Percentiles rank a stretch among this genome's conserved stretches.
Evolutionary conservation across 352 stramenopile species (phyloP).

Genomic region (Plasmopara viticola): DNA sequence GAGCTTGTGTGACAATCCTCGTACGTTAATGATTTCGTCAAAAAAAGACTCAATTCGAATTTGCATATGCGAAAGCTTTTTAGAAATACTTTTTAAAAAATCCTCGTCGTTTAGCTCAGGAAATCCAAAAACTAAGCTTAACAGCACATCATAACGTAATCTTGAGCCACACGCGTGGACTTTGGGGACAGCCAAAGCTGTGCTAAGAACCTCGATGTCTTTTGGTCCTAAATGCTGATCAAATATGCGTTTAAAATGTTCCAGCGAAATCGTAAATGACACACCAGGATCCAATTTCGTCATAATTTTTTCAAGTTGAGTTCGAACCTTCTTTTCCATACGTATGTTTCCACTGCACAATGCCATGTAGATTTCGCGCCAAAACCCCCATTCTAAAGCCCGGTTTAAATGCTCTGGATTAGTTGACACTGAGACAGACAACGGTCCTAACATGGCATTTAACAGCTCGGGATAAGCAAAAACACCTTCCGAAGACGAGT

Average conservation of each 20-base stretch:
- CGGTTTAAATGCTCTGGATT: conserved; percentile 4
- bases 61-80: conserved; percentile 20
- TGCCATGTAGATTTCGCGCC: conserved; percentile 25
- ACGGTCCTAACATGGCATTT: conserved; percentile 26
- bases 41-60: conserved; percentile 9
- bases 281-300: conserved; percentile 35
- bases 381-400: conserved; percentile 32
- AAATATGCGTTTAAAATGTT: conserved; percentile 45
- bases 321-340: conserved; percentile 29
- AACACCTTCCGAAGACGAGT: conserved; percentile 9
- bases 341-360: conserved; percentile 25
- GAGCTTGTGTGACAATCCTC: conserved; percentile 9
- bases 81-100: conserved; percentile 16
- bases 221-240: conserved; percentile 32
- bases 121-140: conserved; percentile 43
- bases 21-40: conserved; percentile 10
- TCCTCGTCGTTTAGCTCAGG: conserved; percentile 24
- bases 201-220: conserved; percentile 28
- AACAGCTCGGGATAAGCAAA: conserved; percentile 36
- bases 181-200: conserved; percentile 12
- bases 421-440: background rate
- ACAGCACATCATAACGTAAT: conserved; percentile 48
- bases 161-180: background rate
- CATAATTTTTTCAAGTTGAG: conserved; percentile 48
- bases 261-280: conserved; percentile 28